A percentile compares a stretch with the other conserved stretches of the same genome.
phyloP scores from a whole-genome alignment of 2,329 filamentous ascomycete species.

The Penicillium aurantiogriseum region DNA sequence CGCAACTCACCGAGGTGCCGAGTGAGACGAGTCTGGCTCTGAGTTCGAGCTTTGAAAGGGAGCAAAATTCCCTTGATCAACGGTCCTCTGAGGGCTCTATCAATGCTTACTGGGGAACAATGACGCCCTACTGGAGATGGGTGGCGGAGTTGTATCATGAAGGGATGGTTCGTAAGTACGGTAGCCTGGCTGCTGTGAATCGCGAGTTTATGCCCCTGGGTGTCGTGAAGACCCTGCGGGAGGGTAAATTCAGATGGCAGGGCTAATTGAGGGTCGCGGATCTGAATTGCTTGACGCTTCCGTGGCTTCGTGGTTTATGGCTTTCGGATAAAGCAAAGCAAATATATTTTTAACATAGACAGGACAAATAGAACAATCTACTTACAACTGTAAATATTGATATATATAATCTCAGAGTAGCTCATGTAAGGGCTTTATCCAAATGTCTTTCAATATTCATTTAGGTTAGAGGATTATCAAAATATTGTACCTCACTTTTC shows the following conservation, averaged over 20 bases:
- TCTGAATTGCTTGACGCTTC: not conserved
- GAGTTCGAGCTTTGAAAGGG: slow-evolving; percentile 29
- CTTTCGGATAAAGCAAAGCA: too few relatives aligned
- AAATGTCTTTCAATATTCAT: not conserved
- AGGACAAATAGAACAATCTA: too few relatives aligned
- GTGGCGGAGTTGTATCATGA: slow-evolving; percentile 41
- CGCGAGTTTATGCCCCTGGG: slow-evolving; percentile 44
- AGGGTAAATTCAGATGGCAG: slow-evolving; percentile 44
- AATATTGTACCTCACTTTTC: too few relatives aligned
- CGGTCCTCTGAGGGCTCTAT: slow-evolving; percentile 15
- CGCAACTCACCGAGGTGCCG: slow-evolving; percentile 32
- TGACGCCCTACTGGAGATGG: slow-evolving; percentile 47
- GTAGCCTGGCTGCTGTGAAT: slow-evolving; percentile 42
- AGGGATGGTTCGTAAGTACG: slow-evolving; percentile 44
- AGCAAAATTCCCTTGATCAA: slow-evolving; percentile 17
- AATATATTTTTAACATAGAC: not conserved
- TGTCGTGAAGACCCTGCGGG: slow-evolving; percentile 43
- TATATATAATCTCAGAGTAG: not conserved
- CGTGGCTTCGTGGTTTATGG: not conserved
- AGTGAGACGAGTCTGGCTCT: slow-evolving; percentile 30
- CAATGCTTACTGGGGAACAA: slow-evolving; percentile 28
- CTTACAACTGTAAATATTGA: too few relatives aligned
- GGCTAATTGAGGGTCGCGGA: slow-evolving; percentile 23
- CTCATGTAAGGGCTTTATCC: not conserved
- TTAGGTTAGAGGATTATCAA: too few relatives aligned